Evolutionary conservation across 345 rosid species (phyloP), one percentile per base, ranked within the genome.

Genomic region (Brassica cretica): DNA sequence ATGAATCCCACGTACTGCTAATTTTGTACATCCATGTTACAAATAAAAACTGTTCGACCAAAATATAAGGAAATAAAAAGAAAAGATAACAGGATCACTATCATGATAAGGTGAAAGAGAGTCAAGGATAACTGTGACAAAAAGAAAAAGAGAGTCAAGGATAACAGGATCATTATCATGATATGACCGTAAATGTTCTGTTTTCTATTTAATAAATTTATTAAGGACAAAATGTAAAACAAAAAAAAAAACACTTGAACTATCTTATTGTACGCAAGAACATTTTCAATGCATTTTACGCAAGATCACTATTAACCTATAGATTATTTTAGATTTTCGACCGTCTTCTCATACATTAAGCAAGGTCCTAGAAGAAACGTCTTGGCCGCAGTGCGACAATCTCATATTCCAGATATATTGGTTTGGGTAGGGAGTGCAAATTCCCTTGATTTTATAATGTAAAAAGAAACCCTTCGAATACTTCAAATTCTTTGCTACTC

Each of bases 1-100:
- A 62, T 79, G 78, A 74, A 49, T 73, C 78, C 78, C 78, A 74
- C 25, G 78, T 73, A 73, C 70, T 68, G 74, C 66, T 79, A 12
- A 44, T 61, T 78, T 41, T 61, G 59, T 49, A 49, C 56, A n/a
- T 49, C 56, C 68, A 63, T 63, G 53, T 67, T 58, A 8, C 24
- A 18, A 18, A 56, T 56, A 56, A 56, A 8, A 56, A 8, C 25
- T 19, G 27, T 56, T 56, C 62, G 5, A 18, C 61, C 11, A 56
- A 18, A 56, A 56, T 5, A 49, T 49, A 49, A 46, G 5, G 15
- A 46, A 46, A 46, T 14, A 46, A 46, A 46, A 37, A 21, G 24
- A 55, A 18, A 56, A 56, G 2, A 49, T 49, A 49, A 27, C 30
- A 49, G 5, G 46, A 9, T 39, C 12, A 39, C 4, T 27, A 39